Evolutionary conservation across 345 rosid genomes (phyloP).

Genomic region (Carallia brachiata): DNA sequence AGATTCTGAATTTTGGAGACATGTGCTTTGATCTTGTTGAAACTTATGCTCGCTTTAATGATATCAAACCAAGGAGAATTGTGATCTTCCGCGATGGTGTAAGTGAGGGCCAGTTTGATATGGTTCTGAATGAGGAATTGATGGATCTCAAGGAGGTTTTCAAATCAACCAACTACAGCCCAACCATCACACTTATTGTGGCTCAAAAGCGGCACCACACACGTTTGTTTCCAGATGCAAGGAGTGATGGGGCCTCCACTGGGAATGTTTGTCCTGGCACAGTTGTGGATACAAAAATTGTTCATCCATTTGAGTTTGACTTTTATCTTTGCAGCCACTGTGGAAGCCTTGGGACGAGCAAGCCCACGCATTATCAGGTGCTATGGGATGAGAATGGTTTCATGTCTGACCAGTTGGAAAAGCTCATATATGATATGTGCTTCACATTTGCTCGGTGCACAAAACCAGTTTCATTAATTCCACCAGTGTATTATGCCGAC

Average conservation of each 20-base stretch:
- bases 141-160: conserved; percentile 50
- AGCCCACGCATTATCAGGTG: conserved; percentile 76
- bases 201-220: conserved; percentile 85
- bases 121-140: conserved; percentile 75
- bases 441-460: conserved; percentile 89
- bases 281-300: conserved; percentile 64
- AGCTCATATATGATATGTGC: conserved; percentile 72
- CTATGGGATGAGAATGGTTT: conserved; percentile 73
- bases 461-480: conserved; percentile 76
- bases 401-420: conserved; percentile 61
- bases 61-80: conserved; percentile 52
- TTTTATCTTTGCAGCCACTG: conserved; percentile 80
- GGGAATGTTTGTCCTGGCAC: conserved; percentile 79
- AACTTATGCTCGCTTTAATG: conserved; percentile 39
- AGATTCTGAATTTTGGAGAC: conserved; percentile 59
- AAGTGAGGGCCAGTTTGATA: conserved; percentile 74
- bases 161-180: conserved; percentile 35
- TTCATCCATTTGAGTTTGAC: conserved; percentile 71
- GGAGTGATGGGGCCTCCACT: conserved; percentile 35
- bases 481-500: conserved; percentile 85
- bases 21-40: conserved; percentile 68
- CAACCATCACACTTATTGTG: conserved; percentile 65
- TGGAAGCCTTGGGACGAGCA: conserved; percentile 81
- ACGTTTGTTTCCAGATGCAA: conserved; percentile 52
- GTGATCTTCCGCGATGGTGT: conserved; percentile 90